Conservation (phyloP, 2,329 filamentous ascomycete genomes). For the Leptographium radiaticola region DNA sequence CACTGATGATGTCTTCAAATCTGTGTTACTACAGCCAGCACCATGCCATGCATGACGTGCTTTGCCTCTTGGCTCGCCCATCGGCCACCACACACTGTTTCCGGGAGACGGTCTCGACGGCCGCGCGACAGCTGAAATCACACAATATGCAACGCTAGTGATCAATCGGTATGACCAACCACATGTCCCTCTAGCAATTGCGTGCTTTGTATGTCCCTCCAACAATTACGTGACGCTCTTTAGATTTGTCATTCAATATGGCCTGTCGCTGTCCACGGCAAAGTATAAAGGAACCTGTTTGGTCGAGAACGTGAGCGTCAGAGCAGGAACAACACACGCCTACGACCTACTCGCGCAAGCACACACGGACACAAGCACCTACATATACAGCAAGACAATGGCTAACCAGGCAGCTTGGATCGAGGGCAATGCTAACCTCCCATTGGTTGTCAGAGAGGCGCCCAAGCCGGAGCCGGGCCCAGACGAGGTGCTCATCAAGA, state of each 20-base stretch:
- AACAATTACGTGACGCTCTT: not conserved
- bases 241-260: not conserved
- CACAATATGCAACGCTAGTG: not conserved
- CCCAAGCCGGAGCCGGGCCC: not conserved
- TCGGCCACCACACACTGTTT: not conserved
- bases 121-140: not conserved
- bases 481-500: not conserved
- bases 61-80: not conserved
- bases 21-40: not conserved
- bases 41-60: not conserved
- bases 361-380: not conserved
- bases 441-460: not conserved
- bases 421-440: not conserved
- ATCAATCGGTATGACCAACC: not conserved
- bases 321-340: not conserved
- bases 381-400: not conserved
- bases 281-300: not conserved
- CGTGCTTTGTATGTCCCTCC: too few species aligned
- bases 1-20: too few species aligned
- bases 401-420: not conserved
- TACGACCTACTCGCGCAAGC: not conserved
- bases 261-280: not conserved
- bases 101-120: not conserved
- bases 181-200: too few species aligned
- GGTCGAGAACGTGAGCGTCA: not conserved